A percentile compares a stretch with the other conserved stretches of the same genome.
phyloP scores from a whole-genome alignment of 306 rosid genomes.

The Quercus berberidifolia region DNA sequence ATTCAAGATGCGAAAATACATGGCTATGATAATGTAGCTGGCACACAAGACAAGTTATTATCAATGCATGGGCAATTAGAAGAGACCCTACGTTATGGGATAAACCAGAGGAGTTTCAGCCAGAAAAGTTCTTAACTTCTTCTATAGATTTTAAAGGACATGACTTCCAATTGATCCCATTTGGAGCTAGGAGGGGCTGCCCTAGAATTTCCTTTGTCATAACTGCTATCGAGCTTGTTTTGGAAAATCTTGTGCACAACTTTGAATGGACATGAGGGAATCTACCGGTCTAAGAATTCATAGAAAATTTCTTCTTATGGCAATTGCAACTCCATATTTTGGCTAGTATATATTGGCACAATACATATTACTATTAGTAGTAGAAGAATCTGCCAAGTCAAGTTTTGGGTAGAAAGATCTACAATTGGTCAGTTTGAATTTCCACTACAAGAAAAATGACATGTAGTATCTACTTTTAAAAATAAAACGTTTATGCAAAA shows the following conservation, averaged over 20 bases:
- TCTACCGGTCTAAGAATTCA: no score
- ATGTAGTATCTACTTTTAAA: no score
- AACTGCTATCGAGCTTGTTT: constrained; percentile 51
- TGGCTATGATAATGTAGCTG: constrained; percentile 51
- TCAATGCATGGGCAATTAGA: constrained; percentile 50
- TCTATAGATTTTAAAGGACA: constrained; percentile 48
- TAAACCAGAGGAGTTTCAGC: constrained; percentile 41
- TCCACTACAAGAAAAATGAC: no score
- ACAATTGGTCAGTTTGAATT: no score
- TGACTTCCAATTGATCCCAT: constrained; percentile 57
- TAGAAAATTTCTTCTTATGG: no score
- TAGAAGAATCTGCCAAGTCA: no score
- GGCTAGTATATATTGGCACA: no score
- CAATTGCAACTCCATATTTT: no score
- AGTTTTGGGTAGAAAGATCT: no score
- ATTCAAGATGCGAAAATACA: constrained; percentile 48
- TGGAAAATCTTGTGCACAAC: constrained; percentile 57
- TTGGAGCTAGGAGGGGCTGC: constrained; percentile 66
- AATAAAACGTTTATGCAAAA: no score
- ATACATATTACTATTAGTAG: no score
- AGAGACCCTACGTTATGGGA: constrained; percentile 59
- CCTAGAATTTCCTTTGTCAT: constrained; percentile 39
- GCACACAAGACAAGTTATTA: constrained; percentile 38
- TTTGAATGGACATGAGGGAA: constrained; percentile 58
- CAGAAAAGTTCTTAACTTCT: constrained; percentile 55